Evolutionary conservation across 2,329 filamentous ascomycete species (phyloP).

Genomic region (Simplicillium sp.): DNA sequence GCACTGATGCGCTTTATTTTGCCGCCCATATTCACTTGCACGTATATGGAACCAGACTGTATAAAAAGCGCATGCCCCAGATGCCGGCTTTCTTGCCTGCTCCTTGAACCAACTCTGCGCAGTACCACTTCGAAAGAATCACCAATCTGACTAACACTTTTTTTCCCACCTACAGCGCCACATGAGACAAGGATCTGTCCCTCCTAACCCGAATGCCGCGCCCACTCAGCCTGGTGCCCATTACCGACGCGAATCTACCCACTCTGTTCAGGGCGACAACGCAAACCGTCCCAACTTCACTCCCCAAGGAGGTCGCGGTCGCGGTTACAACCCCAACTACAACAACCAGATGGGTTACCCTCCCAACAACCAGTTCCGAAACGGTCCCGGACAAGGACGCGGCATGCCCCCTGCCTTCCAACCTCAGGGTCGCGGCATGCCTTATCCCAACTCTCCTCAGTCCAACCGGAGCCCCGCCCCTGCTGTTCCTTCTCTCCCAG

Average conservation of each 20-base stretch:
- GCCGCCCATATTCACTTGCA: no score
- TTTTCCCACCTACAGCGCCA: slow-evolving; percentile 41
- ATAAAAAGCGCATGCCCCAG: no score
- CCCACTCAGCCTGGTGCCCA: slow-evolving; percentile 60
- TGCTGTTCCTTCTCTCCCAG: slow-evolving; percentile 50
- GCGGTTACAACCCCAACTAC: slow-evolving; percentile 39
- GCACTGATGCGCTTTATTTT: no score
- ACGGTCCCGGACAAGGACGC: slow-evolving; percentile 37
- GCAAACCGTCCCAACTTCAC: slow-evolving; percentile 42
- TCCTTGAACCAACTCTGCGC: no score
- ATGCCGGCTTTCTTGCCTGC: no score
- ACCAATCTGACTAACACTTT: slow-evolving; percentile 9
- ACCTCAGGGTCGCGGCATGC: slow-evolving; percentile 34
- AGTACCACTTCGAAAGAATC: no score
- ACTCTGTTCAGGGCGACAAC: slow-evolving; percentile 55
- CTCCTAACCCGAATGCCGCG: slow-evolving; percentile 51
- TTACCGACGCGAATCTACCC: slow-evolving; percentile 76
- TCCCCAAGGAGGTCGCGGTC: slow-evolving; percentile 36
- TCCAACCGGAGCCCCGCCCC: slow-evolving; percentile 58
- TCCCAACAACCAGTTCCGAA: slow-evolving; percentile 31
- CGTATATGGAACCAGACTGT: no score
- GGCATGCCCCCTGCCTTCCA: slow-evolving; percentile 40
- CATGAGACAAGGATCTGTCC: slow-evolving; percentile 56
- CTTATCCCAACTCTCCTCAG: slow-evolving; percentile 53
- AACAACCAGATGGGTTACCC: slow-evolving; percentile 36